Conservation (phyloP, 1,284 basidiomycete species). For the Trichosporon coremiiforme region DNA sequence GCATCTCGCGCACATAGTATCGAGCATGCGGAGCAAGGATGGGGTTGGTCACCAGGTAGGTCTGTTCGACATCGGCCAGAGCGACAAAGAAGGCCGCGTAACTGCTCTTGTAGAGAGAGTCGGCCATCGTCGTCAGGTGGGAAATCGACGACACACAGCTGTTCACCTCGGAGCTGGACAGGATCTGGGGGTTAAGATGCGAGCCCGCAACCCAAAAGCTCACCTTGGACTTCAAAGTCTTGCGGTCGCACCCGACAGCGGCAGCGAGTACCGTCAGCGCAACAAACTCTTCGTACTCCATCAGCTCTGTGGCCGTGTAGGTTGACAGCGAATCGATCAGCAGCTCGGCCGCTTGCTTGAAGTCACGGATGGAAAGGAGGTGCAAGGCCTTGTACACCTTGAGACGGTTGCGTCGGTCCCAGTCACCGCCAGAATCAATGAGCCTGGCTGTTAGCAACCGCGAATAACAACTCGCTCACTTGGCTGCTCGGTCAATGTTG, state of each 20-base stretch:
- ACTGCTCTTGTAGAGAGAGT: conserved; percentile 81
- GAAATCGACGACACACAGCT: conserved; percentile 58
- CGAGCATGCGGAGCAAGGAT: conserved; percentile 82
- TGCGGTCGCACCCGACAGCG: conserved; percentile 74
- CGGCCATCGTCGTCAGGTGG: conserved; percentile 59
- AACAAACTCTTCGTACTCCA: conserved; percentile 90
- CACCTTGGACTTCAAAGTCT: conserved; percentile 91
- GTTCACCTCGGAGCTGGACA: conserved; percentile 62
- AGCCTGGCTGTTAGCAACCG: conserved; percentile 61
- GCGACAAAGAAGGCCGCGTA: conserved; percentile 93
- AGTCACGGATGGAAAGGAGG: conserved; percentile 75
- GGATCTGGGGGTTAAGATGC: conserved; percentile 53
- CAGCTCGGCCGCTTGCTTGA: conserved; percentile 72
- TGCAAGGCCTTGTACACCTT: conserved; percentile 94
- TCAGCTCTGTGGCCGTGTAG: conserved; percentile 88
- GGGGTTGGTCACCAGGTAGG: conserved; percentile 80
- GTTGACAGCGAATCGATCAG: conserved; percentile 89
- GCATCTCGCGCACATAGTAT: conserved; percentile 94
- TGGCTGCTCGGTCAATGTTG: conserved; percentile 78
- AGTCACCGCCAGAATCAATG: conserved; percentile 95
- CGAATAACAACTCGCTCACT: conserved; percentile 60
- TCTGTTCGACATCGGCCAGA: conserved; percentile 84
- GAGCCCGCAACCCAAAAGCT: conserved; percentile 21
- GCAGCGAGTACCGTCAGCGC: conserved; percentile 80
- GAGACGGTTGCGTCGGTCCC: conserved; percentile 93